These are phyloP conservation scores for Raphanus hybrid DNA, from an alignment of 441 rosid genomes.

Conservation along the genomic window DNA sequence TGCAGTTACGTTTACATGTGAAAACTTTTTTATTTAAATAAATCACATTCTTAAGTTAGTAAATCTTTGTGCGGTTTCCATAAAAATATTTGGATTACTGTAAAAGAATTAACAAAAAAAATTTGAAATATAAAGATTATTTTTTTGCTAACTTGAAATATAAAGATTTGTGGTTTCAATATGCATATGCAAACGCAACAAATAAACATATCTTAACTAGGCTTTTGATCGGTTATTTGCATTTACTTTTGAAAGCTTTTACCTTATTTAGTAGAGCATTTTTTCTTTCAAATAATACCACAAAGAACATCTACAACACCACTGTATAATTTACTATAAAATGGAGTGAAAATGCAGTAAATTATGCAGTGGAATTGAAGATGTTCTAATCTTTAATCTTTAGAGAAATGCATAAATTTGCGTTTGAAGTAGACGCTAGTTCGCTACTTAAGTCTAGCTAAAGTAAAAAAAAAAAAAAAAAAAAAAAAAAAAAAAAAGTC, in stretches of 20 bases:
- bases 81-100: background rate
- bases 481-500: too few relatives aligned
- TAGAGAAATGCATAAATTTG: background rate
- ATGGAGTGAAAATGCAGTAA: too few relatives aligned
- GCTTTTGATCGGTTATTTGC: background rate
- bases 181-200: background rate
- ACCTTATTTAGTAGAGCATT: constrained; percentile 4
- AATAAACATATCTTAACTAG: background rate
- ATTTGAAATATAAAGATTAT: background rate
- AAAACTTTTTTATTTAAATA: background rate
- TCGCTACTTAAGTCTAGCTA: background rate
- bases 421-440: background rate
- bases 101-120: background rate
- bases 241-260: background rate
- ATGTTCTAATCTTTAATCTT: background rate
- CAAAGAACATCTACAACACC: too few relatives aligned
- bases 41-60: background rate
- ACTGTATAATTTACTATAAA: too few relatives aligned
- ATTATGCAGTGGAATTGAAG: too few relatives aligned
- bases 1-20: background rate
- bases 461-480: too few relatives aligned
- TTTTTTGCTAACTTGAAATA: too few relatives aligned
- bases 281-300: background rate
- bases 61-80: background rate
- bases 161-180: background rate